phyloP scores from a whole-genome alignment of 2,329 filamentous ascomycete species.

The Stagonosporopsis rhizophila region DNA sequence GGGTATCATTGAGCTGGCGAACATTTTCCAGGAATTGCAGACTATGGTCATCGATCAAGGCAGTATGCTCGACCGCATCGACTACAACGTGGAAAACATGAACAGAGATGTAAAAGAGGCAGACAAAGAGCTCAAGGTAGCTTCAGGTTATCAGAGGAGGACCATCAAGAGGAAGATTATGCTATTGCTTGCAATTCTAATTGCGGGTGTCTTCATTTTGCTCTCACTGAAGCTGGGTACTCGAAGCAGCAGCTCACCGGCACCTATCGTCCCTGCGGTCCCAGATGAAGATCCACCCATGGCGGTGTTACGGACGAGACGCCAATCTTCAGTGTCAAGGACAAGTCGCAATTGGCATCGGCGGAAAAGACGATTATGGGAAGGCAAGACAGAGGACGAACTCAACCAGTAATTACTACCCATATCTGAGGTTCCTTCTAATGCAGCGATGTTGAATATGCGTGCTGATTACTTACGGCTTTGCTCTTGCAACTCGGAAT shows the following conservation, averaged over 20 bases:
- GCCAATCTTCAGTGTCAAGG: slow-evolving; percentile 23
- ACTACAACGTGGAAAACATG: slow-evolving; percentile 96
- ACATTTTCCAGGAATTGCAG: slow-evolving; percentile 96
- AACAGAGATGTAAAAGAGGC: slow-evolving; percentile 90
- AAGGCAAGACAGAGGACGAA: slow-evolving; percentile 24
- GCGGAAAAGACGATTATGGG: slow-evolving; percentile 46
- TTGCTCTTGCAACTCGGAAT: not conserved
- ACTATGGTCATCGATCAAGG: slow-evolving; percentile 75
- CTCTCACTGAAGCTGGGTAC: slow-evolving; percentile 79
- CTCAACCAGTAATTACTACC: slow-evolving; percentile 7
- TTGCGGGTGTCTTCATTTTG: slow-evolving; percentile 85
- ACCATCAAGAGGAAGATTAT: slow-evolving; percentile 93
- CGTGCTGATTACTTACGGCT: not conserved
- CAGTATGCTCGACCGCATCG: slow-evolving; percentile 60
- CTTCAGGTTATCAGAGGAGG: slow-evolving; percentile 86
- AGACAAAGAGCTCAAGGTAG: slow-evolving; percentile 87
- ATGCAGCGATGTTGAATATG: slow-evolving; percentile 12
- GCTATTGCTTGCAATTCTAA: slow-evolving; percentile 81
- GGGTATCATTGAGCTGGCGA: slow-evolving; percentile 94
- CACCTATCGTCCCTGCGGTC: slow-evolving; percentile 23
- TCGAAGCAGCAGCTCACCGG: slow-evolving; percentile 40
- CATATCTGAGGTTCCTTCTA: slow-evolving; percentile 20
- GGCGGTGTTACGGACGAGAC: slow-evolving; percentile 22
- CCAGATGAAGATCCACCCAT: slow-evolving; percentile 33
- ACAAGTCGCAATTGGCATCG: slow-evolving; percentile 44